Conservation (phyloP, 2,329 filamentous ascomycete genomes). For the Fusarium kyushuense region DNA sequence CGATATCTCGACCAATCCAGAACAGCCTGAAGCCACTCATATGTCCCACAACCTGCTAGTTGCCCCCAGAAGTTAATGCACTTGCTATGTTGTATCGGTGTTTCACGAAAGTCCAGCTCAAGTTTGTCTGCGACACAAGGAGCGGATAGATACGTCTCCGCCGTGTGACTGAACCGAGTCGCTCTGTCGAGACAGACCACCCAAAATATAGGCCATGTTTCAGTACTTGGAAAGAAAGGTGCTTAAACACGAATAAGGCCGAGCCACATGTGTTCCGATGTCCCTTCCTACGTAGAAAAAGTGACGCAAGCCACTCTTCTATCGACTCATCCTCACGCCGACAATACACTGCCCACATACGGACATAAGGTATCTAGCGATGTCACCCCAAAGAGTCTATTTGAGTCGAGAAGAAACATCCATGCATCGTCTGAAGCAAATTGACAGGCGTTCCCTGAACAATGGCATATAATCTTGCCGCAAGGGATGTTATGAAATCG, state of each 20-base stretch:
- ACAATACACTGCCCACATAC: not conserved
- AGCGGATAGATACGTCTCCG: not conserved
- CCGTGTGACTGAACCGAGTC: slow-evolving; percentile 5
- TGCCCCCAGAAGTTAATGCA: slow-evolving; percentile 1
- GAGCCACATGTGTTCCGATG: slow-evolving; percentile 9
- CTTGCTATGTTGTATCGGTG: slow-evolving; percentile 11
- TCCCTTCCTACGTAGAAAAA: not conserved
- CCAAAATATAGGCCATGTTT: slow-evolving; percentile 29
- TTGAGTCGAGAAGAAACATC: not conserved
- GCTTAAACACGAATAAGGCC: slow-evolving; percentile 5
- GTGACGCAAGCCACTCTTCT: not conserved
- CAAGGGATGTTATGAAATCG: not conserved
- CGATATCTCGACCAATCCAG: not conserved
- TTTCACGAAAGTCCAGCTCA: slow-evolving; percentile 37
- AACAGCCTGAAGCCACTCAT: not conserved
- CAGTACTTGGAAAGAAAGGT: slow-evolving; percentile 6
- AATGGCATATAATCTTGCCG: not conserved
- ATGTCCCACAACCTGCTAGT: not conserved
- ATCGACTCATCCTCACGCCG: not conserved
- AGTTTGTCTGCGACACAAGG: slow-evolving; percentile 12
- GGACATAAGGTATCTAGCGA: not conserved
- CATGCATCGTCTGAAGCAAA: slow-evolving; percentile 12
- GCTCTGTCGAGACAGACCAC: not conserved
- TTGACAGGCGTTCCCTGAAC: slow-evolving; percentile 13
- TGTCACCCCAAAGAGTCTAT: not conserved